These are phyloP conservation scores for Penicillium vulpinum DNA, from an alignment of 2,329 filamentous ascomycete genomes.

Conservation along the genomic window DNA sequence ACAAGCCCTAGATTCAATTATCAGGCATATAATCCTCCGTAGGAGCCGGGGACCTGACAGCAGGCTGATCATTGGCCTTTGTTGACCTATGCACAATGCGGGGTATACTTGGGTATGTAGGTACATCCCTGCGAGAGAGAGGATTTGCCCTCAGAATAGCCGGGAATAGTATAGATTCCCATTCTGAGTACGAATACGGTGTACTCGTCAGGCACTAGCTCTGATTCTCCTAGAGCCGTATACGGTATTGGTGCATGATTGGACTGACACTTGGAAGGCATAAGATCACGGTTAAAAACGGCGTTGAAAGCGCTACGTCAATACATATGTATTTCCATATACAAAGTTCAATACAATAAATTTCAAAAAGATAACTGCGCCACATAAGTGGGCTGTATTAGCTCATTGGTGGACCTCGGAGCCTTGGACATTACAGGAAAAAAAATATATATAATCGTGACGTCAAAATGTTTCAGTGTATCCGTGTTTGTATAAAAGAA, in stretches of 20 bases:
- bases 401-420: slow-evolving; percentile 14
- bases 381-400: slow-evolving; percentile 23
- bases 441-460: slow-evolving; percentile 24
- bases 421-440: slow-evolving; percentile 1
- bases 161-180: not conserved
- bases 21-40: not conserved
- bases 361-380: slow-evolving; percentile 16
- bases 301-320: not conserved
- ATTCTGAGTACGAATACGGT: not conserved
- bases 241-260: not conserved
- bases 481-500: slow-evolving; percentile 3
- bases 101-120: no score
- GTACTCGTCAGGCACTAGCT: not conserved
- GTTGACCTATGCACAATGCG: slow-evolving; percentile 11
- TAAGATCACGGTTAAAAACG: not conserved
- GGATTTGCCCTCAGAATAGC: not conserved
- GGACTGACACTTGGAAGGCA: not conserved
- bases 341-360: not conserved
- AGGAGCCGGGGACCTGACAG: slow-evolving; percentile 9
- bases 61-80: slow-evolving; percentile 4
- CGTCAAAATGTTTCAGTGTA: slow-evolving; percentile 24
- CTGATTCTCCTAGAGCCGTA: not conserved
- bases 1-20: not conserved
- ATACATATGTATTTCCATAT: not conserved
- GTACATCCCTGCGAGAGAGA: not conserved